Evolutionary conservation across 257 asterid species (phyloP), one percentile per base, ranked within the genome.

Genomic region (Haberlea rhodopensis): DNA sequence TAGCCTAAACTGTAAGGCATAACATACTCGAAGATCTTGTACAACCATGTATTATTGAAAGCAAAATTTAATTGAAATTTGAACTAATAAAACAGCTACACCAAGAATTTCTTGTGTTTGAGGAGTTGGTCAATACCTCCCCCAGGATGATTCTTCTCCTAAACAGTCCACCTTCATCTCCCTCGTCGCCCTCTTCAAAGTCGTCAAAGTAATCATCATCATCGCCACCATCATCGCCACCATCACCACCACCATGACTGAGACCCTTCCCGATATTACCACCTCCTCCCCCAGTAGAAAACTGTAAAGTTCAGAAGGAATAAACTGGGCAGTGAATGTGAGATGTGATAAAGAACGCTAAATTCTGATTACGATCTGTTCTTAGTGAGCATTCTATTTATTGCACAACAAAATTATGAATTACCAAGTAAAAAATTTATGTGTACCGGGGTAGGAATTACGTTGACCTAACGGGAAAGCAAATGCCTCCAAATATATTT

Each of bases 131-230:
- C n/a, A n/a, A n/a, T 81, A 90, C 99, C 97, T 94, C 99, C 57
- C 76, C 84, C 60, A 94, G 75, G 56, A 88, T 59, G 68, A 90
- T 78, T 60, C 99, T 85, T 66, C 95, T 78, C 85, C 99, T 80
- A 76, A 94, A 90, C 9, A 83, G 81, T 53, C 99, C 99, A 72
- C 90, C 97, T 22, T 94, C 97, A 11, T 88, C 97, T 70, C 97
- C 99, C 13, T 91, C 98, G 66, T 90, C 96, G 25, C 84, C 99
- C 83, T 94, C 99, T 27, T 94, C 99, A 75, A 90, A 94, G 73
- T 94, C 76, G 69, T 94, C 97, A 28, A 90, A 86, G 90, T 94
- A 94, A 78, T 92, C 92, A 54, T 94, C 99, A 74, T 94, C 99
- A 75, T 94, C 99, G 18, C 95, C 99, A 54, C 84, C 94, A 75